phyloP scores from a whole-genome alignment of 2,329 filamentous ascomycete genomes.

The Colletotrichum brevisporum region DNA sequence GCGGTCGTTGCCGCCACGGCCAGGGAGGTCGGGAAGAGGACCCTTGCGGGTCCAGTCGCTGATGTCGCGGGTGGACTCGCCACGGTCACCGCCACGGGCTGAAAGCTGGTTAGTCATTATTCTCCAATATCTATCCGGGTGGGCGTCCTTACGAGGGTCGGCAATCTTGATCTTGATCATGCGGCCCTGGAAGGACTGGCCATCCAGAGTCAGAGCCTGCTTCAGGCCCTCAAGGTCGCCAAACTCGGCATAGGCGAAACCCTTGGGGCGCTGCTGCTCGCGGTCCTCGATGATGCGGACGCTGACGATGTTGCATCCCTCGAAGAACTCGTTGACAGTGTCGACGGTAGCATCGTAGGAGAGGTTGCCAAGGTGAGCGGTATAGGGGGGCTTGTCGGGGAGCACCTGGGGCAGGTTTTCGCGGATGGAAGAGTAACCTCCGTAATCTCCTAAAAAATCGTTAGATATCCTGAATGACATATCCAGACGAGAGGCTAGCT shows the following conservation, averaged over 20 bases:
- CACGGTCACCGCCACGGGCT: slow-evolving; percentile 86
- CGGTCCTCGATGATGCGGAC: slow-evolving; percentile 98
- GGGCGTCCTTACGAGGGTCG: slow-evolving; percentile 87
- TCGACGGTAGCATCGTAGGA: slow-evolving; percentile 92
- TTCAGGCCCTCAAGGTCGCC: slow-evolving; percentile 88
- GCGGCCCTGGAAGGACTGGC: slow-evolving; percentile 86
- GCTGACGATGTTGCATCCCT: slow-evolving; percentile 86
- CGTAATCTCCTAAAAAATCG: slow-evolving; percentile 34
- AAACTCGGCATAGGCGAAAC: slow-evolving; percentile 98
- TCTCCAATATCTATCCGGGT: background rate
- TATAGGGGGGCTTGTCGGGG: slow-evolving; percentile 93
- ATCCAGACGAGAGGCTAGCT: slow-evolving; percentile 41
- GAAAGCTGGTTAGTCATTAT: slow-evolving; percentile 52
- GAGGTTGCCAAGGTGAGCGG: slow-evolving; percentile 95
- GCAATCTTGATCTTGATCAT: slow-evolving; percentile 95
- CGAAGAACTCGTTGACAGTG: slow-evolving; percentile 89
- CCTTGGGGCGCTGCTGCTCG: slow-evolving; percentile 93
- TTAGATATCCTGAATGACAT: slow-evolving; percentile 12
- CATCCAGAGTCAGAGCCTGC: slow-evolving; percentile 88
- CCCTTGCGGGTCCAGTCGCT: slow-evolving; percentile 95
- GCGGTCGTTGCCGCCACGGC: slow-evolving; percentile 60
- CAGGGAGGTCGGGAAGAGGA: slow-evolving; percentile 82
- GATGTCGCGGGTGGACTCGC: slow-evolving; percentile 82
- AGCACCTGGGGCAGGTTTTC: slow-evolving; percentile 69
- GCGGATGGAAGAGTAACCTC: slow-evolving; percentile 57